Base-by-base conservation (phyloP, 2,329 filamentous ascomycete genomes). In the Aspergillus floridensis region DNA sequence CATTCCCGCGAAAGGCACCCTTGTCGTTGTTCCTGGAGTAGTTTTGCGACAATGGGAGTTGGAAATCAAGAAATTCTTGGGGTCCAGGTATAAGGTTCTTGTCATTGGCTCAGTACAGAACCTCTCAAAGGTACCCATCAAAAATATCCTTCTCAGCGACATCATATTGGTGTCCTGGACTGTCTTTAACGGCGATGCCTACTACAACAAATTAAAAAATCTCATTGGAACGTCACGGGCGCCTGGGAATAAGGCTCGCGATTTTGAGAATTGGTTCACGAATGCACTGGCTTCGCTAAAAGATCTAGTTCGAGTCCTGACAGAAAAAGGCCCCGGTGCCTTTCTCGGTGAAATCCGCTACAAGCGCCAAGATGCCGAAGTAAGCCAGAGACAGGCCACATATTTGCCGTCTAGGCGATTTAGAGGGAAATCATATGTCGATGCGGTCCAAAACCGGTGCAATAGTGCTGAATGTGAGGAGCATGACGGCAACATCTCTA, bases 1-100 rank as follows among this genome's bases (percentile, higher is more conserved):
- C 1, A 74, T 84, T 16, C 70, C 81, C 0, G 72, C 81, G 0
- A 79, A 82, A 16, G 86, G 85, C 4, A 89, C 86, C 0, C 68
- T 89, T 2, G 81, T 89, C 29, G 69, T 89, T 0, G 82, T 84
- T 6, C 86, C 86, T 0, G 61, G 69, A 0, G 81, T 83, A 52
- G 74, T 90, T 5, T 72, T 82, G 1, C 66, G 75, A 5, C 87
- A 89, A 66, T 90, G 87, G 87, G 66, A 68, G 8, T 67, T 70
- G 0, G 86, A 89, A 62, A 79, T 85, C 14, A 51, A 65, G 2
- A 82, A 82, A 53, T 86, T 83, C 66, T 68, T 84, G 3, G 76
- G 72, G 3, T 62, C 57, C 0, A 70, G 69, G 5, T 80, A 80
- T 65, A 74, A 73, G 2, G 72, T 87, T 3, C 49, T 85, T 1